A percentile compares a stretch with the other conserved stretches of the same genome.
Conservation (phyloP, 345 rosid species). For the Rhodamnia rubescens region DNA sequence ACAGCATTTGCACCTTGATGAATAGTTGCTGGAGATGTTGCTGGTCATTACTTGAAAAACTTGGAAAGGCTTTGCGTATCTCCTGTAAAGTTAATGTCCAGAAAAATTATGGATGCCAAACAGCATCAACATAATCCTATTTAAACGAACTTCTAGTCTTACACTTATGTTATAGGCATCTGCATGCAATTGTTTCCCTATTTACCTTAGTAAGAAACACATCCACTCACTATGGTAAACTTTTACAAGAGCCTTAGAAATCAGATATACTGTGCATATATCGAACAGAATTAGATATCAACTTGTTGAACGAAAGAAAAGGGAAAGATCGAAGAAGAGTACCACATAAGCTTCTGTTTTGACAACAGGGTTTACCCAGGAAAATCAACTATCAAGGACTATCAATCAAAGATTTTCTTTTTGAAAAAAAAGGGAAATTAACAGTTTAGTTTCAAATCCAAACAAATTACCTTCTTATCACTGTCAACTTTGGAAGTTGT, state of each 20-base stretch:
- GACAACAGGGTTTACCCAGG: not conserved
- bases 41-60: conserved; percentile 4
- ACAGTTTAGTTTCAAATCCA: not conserved
- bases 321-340: not conserved
- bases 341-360: not conserved
- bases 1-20: conserved; percentile 1
- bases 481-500: not conserved
- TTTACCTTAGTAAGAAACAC: not conserved
- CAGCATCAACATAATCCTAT: not conserved
- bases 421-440: not conserved
- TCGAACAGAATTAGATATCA: not conserved
- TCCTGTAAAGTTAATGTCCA: not conserved
- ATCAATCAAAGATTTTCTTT: not conserved
- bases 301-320: not conserved
- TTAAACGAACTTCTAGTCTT: not conserved
- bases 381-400: not conserved
- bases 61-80: conserved; percentile 1
- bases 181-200: not conserved
- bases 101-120: not conserved
- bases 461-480: not conserved
- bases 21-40: conserved; percentile 1
- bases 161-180: not conserved
- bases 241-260: not conserved
- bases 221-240: not conserved
- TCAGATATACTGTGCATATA: not conserved